Percentiles rank a stretch among this genome's conserved stretches.
Evolutionary conservation across 441 rosid genomes (phyloP).

Genomic region (Populus hybrid): DNA sequence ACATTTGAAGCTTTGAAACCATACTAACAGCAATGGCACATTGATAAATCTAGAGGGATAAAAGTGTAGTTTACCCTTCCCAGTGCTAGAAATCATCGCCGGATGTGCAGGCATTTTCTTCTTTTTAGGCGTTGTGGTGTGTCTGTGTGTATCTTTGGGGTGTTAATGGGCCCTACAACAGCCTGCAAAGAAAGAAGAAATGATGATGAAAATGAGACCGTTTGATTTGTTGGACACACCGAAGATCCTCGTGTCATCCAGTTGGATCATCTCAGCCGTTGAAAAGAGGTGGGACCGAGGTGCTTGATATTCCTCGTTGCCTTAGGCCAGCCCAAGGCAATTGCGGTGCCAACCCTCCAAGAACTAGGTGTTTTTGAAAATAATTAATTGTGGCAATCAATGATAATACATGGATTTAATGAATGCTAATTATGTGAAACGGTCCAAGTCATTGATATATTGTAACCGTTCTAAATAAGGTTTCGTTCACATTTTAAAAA

Average conservation of each 20-base stretch:
- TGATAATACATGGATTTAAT: not conserved
- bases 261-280: not conserved
- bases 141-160: not conserved
- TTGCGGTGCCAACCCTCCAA: not conserved
- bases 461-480: too few relatives aligned
- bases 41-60: not conserved
- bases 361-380: not conserved
- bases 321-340: not conserved
- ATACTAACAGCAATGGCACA: not conserved
- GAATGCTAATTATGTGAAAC: not conserved
- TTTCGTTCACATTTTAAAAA: not conserved
- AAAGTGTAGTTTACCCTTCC: not conserved
- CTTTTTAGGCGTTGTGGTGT: not conserved
- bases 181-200: not conserved
- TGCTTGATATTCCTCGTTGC: not conserved
- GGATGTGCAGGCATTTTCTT: constrained; percentile 9
- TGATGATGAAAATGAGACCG: not conserved
- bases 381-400: not conserved
- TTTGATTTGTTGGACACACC: not conserved
- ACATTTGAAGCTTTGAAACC: too few relatives aligned
- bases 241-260: not conserved
- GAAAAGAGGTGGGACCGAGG: not conserved
- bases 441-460: not conserved
- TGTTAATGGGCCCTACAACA: not conserved
- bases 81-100: constrained; percentile 12